phyloP scores from a whole-genome alignment of 2,329 filamentous ascomycete species.

The Zymoseptoria ardabiliae region DNA sequence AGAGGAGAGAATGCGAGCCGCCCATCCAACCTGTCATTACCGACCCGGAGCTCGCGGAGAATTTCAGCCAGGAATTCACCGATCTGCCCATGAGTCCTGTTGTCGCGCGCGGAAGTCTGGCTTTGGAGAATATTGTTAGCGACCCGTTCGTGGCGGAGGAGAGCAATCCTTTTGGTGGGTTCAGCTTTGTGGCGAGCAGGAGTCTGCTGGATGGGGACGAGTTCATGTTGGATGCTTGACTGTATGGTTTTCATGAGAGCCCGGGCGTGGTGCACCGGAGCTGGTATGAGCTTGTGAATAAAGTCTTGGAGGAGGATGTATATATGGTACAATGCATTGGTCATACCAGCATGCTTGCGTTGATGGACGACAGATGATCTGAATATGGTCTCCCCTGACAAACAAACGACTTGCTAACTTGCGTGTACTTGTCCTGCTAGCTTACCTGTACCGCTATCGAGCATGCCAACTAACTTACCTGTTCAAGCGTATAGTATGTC shows the following conservation, averaged over 20 bases:
- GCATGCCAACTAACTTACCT: too few species aligned
- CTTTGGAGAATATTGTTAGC: slow-evolving; percentile 18
- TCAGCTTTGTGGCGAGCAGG: slow-evolving; percentile 47
- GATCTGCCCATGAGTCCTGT: slow-evolving; percentile 73
- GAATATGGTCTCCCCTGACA: too few species aligned
- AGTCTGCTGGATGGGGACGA: slow-evolving; percentile 40
- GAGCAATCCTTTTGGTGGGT: slow-evolving; percentile 45
- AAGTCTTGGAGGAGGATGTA: not conserved
- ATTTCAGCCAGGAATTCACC: slow-evolving; percentile 91
- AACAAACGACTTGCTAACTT: too few species aligned
- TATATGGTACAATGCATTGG: not conserved
- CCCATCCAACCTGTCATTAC: slow-evolving; percentile 92
- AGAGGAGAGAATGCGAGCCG: slow-evolving; percentile 71
- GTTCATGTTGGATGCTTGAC: slow-evolving; percentile 30
- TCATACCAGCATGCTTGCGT: too few species aligned
- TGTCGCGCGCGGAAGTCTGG: slow-evolving; percentile 29
- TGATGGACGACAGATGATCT: too few species aligned
- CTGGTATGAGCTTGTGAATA: not conserved
- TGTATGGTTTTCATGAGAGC: slow-evolving; percentile 12
- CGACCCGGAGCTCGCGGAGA: slow-evolving; percentile 91
- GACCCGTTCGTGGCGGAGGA: slow-evolving; percentile 23
- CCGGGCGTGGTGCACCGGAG: too few species aligned
- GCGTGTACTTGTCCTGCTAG: too few species aligned
- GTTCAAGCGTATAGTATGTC: too few species aligned
- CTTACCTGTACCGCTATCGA: too few species aligned